Base-by-base conservation (phyloP, 2,329 filamentous ascomycete species). In the Sordariomycetes sp. region DNA sequence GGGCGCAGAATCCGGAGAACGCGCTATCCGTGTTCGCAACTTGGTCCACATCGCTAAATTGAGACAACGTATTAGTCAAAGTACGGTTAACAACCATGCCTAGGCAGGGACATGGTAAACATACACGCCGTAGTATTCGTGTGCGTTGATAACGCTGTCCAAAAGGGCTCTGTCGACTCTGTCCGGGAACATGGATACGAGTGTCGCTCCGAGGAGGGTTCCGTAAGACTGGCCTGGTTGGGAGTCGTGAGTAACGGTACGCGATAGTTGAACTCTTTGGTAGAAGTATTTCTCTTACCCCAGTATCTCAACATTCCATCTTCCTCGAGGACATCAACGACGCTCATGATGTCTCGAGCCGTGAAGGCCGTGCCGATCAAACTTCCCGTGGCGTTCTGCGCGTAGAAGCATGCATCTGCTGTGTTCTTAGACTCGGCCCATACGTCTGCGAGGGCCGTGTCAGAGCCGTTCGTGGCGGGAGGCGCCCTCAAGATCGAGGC, bases 71-170 rank as follows among this genome's bases (percentile, higher is more conserved):
- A 28, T 57, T 53, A 57, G 34, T 24, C n/a, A n/a, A 11, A 25
- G 51, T 14, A 16, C 7, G 34, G 43, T n/a, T 8, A 40, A 46
- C n/a, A 16, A 46, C 18, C 5, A n/a, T n/a, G 18, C 7, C 6
- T 16, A 24, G 8, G 20, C 11, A 24, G 46, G 46, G 22, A 20
- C 2, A 24, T 22, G 24, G 55, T 20, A 12, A 10, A 34, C 54
- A 51, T 58, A 56, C n/a, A 61, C 66, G 43, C 67, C 61, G 59
- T 68, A 72, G 59, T 70, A 72, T 48, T 72, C 63, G 34, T 65
- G 64, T 7, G 65, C 64, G 54, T 70, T 72, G 25, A 65, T 58
- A 5, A 60, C 58, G 20, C 54, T 57, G 20, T 60, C 59, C 11
- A 60, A 43, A 16, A 60, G 40, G 28, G 57, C 46, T 40, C 48